Evolutionary conservation across 2,329 filamentous ascomycete genomes (phyloP), one percentile per base, ranked within the genome.

Genomic region (Calonectria hawksworthii): DNA sequence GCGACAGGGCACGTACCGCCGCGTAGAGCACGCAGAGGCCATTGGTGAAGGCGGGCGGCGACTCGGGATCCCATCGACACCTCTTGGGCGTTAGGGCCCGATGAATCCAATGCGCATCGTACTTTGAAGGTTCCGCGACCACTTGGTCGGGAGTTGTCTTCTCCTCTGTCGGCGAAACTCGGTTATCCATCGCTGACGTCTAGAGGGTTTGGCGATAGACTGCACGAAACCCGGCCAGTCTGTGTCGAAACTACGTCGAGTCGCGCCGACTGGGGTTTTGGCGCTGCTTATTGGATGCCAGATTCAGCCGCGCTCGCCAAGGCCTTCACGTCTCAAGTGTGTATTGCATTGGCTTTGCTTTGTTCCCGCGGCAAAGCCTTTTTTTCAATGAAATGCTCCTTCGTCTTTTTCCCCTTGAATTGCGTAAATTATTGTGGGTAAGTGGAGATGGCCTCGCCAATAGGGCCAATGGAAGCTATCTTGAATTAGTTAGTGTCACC

Each of bases 1-100:
- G 18, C 23, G 18, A n/a, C n/a, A 5, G 8, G 9, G 14, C 23
- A 79, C 85, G 76, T 79, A 89, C 93, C 80, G 93, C 89, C 1
- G 90, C 93, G 75, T 95, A 95, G 1, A 96, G 84, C 2, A 95
- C 82, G 79, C 96, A 96, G 81, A 95, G 86, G 3, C 87, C 86
- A 78, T 95, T 85, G 1, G 91, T 93, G 83, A 96, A 95, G 34
- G 89, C 87, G 0, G 93, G 93, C 10, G 94, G 94, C 70, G 90
- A 88, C 0, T 90, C 83, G 0, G 92, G 89, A 77, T 95, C 88
- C 86, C 93, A 96, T 56, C 94, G 91, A 82, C 93, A 94, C 77
- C 90, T 88, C 68, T 88, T 87, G 0, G 94, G 94, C 41, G 90
- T 92, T 89, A 78, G 59, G 32, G 76, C 13, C 13, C 80, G 77